These are phyloP conservation scores for Talaromyces sp. DNA, from an alignment of 2,329 filamentous ascomycete species.

Conservation along the genomic window DNA sequence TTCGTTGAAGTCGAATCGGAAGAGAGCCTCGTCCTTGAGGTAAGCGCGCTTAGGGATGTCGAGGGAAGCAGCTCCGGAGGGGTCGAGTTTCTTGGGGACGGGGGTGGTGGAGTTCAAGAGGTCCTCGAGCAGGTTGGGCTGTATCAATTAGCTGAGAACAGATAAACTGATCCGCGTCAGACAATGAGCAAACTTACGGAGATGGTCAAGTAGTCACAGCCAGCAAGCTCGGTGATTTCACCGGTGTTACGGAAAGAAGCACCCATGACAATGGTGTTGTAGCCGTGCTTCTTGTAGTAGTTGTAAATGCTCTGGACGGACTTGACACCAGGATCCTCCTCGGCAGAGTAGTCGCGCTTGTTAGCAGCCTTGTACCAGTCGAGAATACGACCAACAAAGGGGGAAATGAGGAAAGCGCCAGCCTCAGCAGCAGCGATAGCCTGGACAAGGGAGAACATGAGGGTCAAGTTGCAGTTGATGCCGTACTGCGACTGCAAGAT, in stretches of 20 bases:
- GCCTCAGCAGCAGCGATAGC: conserved; percentile 96
- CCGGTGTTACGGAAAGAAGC: conserved; percentile 95
- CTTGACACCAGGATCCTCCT: conserved; percentile 94
- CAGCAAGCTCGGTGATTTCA: conserved; percentile 97
- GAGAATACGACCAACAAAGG: conserved; percentile 97
- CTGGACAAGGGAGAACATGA: conserved; percentile 95
- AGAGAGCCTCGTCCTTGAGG: conserved; percentile 80
- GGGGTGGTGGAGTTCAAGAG: conserved; percentile 76
- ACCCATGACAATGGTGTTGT: conserved; percentile 99
- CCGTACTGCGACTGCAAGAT: conserved; percentile 93
- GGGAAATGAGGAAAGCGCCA: conserved; percentile 93
- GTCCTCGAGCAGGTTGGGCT: conserved; percentile 91
- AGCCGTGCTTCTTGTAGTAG: conserved; percentile 99
- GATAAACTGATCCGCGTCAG: background rate
- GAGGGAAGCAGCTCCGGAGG: conserved; percentile 61
- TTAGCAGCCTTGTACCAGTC: conserved; percentile 98
- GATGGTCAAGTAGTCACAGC: conserved; percentile 98
- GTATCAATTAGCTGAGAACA: conserved; percentile 21
- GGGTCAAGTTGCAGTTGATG: conserved; percentile 97
- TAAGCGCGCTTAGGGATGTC: conserved; percentile 86
- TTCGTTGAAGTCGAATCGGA: conserved; percentile 99
- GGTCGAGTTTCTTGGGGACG: conserved; percentile 91
- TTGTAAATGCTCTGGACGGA: conserved; percentile 94
- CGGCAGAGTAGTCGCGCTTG: conserved; percentile 87
- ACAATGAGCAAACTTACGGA: conserved; percentile 60